Evolutionary conservation across 2,329 filamentous ascomycete species (phyloP).

Genomic region (Fusarium phyllophilum): DNA sequence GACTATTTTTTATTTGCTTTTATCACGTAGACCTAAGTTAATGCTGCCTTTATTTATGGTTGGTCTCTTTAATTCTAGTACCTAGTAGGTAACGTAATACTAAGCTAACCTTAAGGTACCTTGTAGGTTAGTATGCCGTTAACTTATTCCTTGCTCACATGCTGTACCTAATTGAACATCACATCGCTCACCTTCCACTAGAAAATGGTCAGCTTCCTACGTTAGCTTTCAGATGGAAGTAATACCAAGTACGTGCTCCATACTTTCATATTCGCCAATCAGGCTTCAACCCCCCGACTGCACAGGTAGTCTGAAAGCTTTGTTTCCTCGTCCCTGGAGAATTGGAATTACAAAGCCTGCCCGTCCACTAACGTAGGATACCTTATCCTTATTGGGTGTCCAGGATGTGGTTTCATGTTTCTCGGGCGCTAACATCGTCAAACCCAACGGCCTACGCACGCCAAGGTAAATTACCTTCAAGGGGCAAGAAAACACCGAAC

Average conservation of each 20-base stretch:
- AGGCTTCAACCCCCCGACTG: neutral
- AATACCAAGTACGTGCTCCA: neutral
- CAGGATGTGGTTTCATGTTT: constrained; percentile 42
- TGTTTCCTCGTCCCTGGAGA: neutral
- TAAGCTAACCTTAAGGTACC: neutral
- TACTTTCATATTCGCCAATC: neutral
- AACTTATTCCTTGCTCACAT: neutral
- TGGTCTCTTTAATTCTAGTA: neutral
- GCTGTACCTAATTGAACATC: neutral
- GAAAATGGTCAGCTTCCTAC: neutral
- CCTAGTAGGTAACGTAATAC: neutral
- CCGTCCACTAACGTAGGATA: neutral
- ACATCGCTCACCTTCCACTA: neutral
- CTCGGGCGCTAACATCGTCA: constrained; percentile 41
- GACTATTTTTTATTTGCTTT: neutral
- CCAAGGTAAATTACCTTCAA: constrained; percentile 22
- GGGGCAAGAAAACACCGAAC: too few relatives aligned
- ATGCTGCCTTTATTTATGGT: neutral
- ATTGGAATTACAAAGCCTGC: neutral
- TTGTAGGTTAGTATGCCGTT: neutral
- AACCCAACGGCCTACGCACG: constrained; percentile 35
- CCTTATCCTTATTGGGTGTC: constrained; percentile 17
- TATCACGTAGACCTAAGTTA: neutral
- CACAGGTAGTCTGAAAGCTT: neutral
- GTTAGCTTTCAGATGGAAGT: neutral